Evolutionary conservation across 2,329 filamentous ascomycete species (phyloP), one percentile per base, ranked within the genome.

Genomic region (Colletotrichum lini): DNA sequence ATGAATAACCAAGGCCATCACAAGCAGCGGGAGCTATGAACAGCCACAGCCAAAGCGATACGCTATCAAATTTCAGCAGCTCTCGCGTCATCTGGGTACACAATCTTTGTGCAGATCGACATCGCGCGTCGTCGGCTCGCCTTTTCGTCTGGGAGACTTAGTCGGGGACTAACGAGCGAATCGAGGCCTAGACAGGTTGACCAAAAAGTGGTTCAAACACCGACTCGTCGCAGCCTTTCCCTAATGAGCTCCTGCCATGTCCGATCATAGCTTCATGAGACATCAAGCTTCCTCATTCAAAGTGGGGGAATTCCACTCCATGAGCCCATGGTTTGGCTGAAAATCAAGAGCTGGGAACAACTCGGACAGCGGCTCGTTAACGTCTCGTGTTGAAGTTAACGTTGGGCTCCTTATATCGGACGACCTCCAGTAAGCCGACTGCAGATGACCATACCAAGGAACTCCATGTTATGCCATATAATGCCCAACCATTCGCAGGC

Each of bases 171-270:
- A 44, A 18, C 21, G n/a, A 47, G 35, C 45, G 65, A 68, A 58
- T 59, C 23, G 65, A 53, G 30, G 21, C 30, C n/a, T 53, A 4
- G 40, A 54, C 21, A 54, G 13, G 13, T 23, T 21, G 45, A 16
- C 13, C 21, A 35, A 61, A 62, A 67, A 63, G 64, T 67, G 68
- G 64, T 58, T 67, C 57, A 70, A 67, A 60, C 30, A 47, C 68
- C 64, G 45, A 67, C 15, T 45, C 44, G 44, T 50, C 35, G 23
- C 56, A 15, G 10, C 42, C 18, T 70, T 57, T 16, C 15, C 64
- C 42, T 44, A 57, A 60, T 38, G 16, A 44, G 64, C 21, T 35
- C 40, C 35, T 49, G 52, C 4, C 12, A 44, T 57, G 50, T 38
- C 38, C n/a, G 57, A 52, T 57, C 64, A 52, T 21, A 71, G 47